These are phyloP conservation scores for Mycena latifolia DNA, from an alignment of 768 basidiomycete species.

Conservation along the genomic window DNA sequence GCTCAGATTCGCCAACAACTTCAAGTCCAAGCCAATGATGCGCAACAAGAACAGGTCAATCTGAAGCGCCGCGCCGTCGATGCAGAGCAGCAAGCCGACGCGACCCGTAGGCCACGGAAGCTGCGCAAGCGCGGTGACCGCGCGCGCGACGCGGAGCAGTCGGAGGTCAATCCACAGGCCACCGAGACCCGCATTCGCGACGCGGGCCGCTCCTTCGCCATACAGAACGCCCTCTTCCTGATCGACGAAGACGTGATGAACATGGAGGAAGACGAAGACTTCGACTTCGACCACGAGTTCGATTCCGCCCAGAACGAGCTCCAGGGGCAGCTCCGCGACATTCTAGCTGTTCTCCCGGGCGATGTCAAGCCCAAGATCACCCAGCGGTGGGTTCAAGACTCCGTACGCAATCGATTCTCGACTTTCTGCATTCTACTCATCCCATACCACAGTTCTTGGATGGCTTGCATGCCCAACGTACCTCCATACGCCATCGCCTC, in stretches of 20 bases:
- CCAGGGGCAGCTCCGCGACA: conserved; percentile 3
- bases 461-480: neutral
- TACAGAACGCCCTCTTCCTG: neutral
- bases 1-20: neutral
- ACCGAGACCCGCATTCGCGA: conserved; percentile 1
- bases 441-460: neutral
- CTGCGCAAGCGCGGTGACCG: conserved; percentile 1
- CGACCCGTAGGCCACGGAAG: conserved; percentile 1
- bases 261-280: neutral
- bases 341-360: conserved; percentile 3
- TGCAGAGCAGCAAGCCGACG: conserved; percentile 4
- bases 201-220: neutral
- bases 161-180: neutral
- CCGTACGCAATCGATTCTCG: neutral
- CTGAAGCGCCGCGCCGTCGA: conserved; percentile 5
- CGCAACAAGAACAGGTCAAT: neutral
- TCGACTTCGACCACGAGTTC: conserved; percentile 3
- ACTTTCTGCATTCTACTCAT: neutral
- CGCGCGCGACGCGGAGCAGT: neutral
- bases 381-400: conserved; percentile 1
- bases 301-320: neutral
- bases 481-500: neutral
- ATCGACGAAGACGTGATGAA: neutral
- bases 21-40: neutral
- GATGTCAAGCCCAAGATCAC: neutral